Evolutionary conservation across 805 yeast genomes (phyloP), one percentile per base, ranked within the genome.

Genomic region (Candida montana): DNA sequence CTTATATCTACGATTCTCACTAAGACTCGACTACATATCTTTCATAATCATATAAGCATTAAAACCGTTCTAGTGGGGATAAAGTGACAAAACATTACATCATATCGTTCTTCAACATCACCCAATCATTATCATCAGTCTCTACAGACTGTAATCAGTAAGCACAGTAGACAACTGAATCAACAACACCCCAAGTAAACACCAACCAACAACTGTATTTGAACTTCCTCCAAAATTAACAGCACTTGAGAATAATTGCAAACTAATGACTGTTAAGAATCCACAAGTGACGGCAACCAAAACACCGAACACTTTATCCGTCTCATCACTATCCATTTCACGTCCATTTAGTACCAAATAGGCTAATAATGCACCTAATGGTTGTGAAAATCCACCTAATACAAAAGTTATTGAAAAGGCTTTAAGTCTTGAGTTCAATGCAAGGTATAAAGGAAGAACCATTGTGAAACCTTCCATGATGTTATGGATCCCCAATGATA

Each of bases 381-480:
- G 96, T 57, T 90, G 97, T 2, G 96, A 79, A 2, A 79, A 68
- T 0, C 91, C 90, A 4, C 96, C 97, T 15, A 91, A 63, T 0
- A 81, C 41, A 1, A 85, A 78, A 13, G 90, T 74, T 7, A 83
- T 72, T 0, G 71, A 48, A 10, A 88, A 64, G 0, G 97, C 95
- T 49, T 75, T 71, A 21, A 63, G 52, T 34, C 86, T 68, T 1
- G 77, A 71, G 33, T 75, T 68, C 47, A 91, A 68, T 8, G 95
- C 87, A 39, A 90, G 75, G 57, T 83, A 93, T 26, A 91, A 67
- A 0, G 98, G 98, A 35, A 90, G 68, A 12, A 95, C 87, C 85
- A 91, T 90, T 13, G 93, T 79, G 58, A 93, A 89, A 0, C 98
- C 99, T 60, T 91, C 99, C 18, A 90, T 82, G 51, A 88, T 81